Base-by-base conservation (phyloP, 2,329 filamentous ascomycete genomes). In the Sporothrix euskadiensis region DNA sequence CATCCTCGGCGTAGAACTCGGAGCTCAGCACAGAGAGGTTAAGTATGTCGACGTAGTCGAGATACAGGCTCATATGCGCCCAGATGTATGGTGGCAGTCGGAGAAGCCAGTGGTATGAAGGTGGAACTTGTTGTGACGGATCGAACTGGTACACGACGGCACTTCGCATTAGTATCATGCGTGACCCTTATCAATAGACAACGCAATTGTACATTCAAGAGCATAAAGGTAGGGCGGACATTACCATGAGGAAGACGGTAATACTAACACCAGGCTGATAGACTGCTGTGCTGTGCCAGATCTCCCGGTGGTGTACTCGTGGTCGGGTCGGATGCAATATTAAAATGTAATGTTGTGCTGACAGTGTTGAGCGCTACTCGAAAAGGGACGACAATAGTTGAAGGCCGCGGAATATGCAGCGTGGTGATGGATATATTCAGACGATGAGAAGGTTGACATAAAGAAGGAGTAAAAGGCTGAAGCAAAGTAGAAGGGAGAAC, bases 21-120 rank as follows among this genome's bases (percentile, higher is more conserved):
- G 22, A 30, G 66, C 65, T 75, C 7, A 77, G 73, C 19, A 5
- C 52, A 7, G 73, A 30, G 5, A 77, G 73, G 3, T 35, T 54
- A 19, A 77, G 56, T 4, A 77, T 74, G 0, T 77, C 76, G 16
- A n/a, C 5, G 30, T 76, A 77, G 68, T 73, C 61, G 19, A 77
- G 76, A 61, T 76, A 75, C 7, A 22, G 49, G 16, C 72, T 32
- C 74, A 77, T 76, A 26, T 61, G 68, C 8, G 73, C 69, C 76
- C 76, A 77, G 52, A 76, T 73, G 5, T n/a, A 26, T 1, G 74
- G 73, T 8, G 73, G 75, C 3, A 77, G 74, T 4, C 69, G 71
- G 26, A 76, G 69, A 4, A 77, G 74, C 73, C 73, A 74, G 71
- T 77, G 76, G 49, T 59, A 69, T 32, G 73, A 14, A 0, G 22